Evolutionary conservation across 805 yeast species (phyloP).

Genomic region (Trichomonascus vanleenenianus): DNA sequence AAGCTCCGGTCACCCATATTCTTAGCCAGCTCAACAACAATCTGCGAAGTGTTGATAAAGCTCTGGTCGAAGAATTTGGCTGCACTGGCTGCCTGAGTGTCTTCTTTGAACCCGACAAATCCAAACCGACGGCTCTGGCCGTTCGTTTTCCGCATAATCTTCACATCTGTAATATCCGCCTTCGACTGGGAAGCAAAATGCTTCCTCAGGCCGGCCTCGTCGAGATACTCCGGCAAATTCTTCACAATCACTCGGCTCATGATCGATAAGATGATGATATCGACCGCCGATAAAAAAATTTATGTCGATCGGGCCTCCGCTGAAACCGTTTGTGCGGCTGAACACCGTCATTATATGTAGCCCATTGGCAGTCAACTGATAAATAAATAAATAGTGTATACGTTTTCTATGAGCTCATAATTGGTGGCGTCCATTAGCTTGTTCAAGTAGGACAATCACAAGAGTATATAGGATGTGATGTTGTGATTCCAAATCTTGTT

Average conservation of each 20-base stretch:
- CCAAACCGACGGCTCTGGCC: slow-evolving; percentile 93
- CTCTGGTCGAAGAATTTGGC: slow-evolving; percentile 67
- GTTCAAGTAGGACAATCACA: no score
- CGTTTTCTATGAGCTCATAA: no score
- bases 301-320: background rate
- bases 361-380: no score
- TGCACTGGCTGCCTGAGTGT: slow-evolving; percentile 69
- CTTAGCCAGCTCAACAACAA: slow-evolving; percentile 77
- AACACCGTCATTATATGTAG: no score
- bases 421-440: no score
- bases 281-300: background rate
- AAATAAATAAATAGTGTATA: no score
- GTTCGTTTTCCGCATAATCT: slow-evolving; percentile 65
- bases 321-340: background rate
- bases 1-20: slow-evolving; percentile 78
- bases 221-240: slow-evolving; percentile 71
- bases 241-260: slow-evolving; percentile 85
- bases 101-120: slow-evolving; percentile 76
- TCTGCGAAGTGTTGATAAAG: slow-evolving; percentile 73
- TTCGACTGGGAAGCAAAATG: slow-evolving; percentile 43
- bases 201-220: slow-evolving; percentile 61
- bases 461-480: no score
- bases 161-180: slow-evolving; percentile 68
- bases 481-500: no score
- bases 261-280: background rate